Base-by-base conservation (phyloP, 148 eudicot genomes). In the Chenopodium berlandieri region DNA sequence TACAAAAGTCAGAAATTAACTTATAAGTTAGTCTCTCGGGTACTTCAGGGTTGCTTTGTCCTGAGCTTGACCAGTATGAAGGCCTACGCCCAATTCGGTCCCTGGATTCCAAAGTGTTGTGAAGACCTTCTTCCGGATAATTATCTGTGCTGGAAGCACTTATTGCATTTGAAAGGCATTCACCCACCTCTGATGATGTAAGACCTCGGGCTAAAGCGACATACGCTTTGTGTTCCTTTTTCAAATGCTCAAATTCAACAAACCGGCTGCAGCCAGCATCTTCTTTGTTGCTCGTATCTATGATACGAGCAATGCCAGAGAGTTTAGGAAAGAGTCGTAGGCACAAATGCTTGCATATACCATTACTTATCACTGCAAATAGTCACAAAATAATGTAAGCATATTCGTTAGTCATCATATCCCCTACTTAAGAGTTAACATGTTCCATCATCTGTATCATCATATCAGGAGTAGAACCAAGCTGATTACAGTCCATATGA, bases 121-220 rank as follows among this genome's bases (percentile, higher is more conserved):
- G 75, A 62, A 95, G 81, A 81, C 94, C 89, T 83, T 93, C 97
- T 76, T 85, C 88, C 3, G 97, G 97, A 81, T 82, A 91, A 82
- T 88, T 91, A 83, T 95, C 98, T 17, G 98, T 95, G 89, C 93
- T 93, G 47, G 98, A 91, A 80, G 97, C 98, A 90, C 92, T 80
- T 46, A 93, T 31, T 37, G 98, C 91, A 75, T 86, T 85, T 48
- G 84, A 79, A 56, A 92, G 77, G 84, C 94, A 93, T 71, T 87
- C 90, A 76, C 76, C 86, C 40, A 85, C 82, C 69, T 87, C 79
- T 64, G 86, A 77, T 78, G 86, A 80, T 13, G 83, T 85, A 83
- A 91, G 88, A 50, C 87, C 86, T 63, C 81, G 88, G 80, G 85
- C 89, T 75, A 95, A 87, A 56, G 89, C 86, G 73, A 93, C 83